Evolutionary conservation across 495 filamentous ascomycete species (phyloP), one percentile per base, ranked within the genome.

Genomic region (Cercophora newfieldiana): DNA sequence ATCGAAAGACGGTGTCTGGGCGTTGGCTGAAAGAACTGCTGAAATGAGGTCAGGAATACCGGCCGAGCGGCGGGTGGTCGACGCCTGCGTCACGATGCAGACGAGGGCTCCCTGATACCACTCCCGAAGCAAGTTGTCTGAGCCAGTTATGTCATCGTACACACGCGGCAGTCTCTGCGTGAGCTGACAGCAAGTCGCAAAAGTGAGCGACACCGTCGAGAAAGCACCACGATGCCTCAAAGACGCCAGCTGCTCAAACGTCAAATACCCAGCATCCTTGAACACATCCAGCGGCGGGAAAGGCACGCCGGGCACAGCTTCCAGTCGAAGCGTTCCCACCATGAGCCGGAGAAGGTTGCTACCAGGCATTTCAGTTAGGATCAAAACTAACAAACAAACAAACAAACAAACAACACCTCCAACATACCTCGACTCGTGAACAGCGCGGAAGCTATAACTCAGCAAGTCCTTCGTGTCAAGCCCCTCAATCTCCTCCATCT

Each of bases 201-300:
- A 98, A 0, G 93, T 96, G 60, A 91, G 89, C 6, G 95, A 90
- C 3, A 97, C 94, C 6, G 93, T 93, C 0, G 93, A 94, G 72
- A 98, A 98, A 19, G 95, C 95, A 58, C 95, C 95, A 64, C 95
- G 84, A 74, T 99, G 95, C 14, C 95, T 87, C 55, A 98, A 83
- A 49, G 87, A 89, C 0, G 91, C 87, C 2, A 99, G 81, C 74
- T 98, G 92, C 24, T 83, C 85, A 69, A 97, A 95, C 50, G 89
- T 87, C 0, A 93, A 76, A 21, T 83, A 77, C 21, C 93, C 93
- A 19, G 93, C 86, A 0, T 75, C 61, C 30, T 78, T 72, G 62
- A 90, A 85, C n/a, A 83, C 72, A 16, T 75, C 70, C 5, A 65
- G 59, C 4, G 77, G 72, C 6, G 85, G 75, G 7, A 72, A 73